Conservation (phyloP, 495 filamentous ascomycete species). For the Xanthoparmelia taractica region DNA sequence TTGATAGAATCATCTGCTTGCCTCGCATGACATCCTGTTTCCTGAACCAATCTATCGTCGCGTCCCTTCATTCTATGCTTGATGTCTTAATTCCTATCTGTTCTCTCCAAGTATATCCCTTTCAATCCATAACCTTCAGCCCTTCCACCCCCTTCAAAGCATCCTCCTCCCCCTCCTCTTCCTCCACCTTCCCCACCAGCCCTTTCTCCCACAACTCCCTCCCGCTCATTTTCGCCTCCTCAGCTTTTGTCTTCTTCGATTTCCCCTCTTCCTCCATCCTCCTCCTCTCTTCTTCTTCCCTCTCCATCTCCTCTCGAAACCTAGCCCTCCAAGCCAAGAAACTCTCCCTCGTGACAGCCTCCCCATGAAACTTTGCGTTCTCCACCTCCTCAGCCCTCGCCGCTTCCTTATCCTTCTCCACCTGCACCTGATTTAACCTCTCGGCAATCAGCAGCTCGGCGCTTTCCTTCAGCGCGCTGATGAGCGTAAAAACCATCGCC, state of each 20-base stretch:
- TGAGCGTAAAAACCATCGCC: slow-evolving; percentile 95
- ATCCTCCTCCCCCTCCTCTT: slow-evolving; percentile 19
- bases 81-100: not conserved
- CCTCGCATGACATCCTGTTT: not conserved
- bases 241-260: slow-evolving; percentile 64
- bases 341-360: slow-evolving; percentile 70
- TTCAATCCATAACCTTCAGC: slow-evolving; percentile 9
- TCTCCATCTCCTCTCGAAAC: slow-evolving; percentile 76
- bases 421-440: slow-evolving; percentile 55
- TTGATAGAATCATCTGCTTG: not conserved
- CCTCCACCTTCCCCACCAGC: slow-evolving; percentile 63
- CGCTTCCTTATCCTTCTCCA: slow-evolving; percentile 54
- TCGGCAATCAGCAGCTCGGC: slow-evolving; percentile 72
- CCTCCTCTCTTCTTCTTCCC: slow-evolving; percentile 53
- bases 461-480: slow-evolving; percentile 76
- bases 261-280: slow-evolving; percentile 66
- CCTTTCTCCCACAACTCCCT: slow-evolving; percentile 44
- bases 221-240: slow-evolving; percentile 56
- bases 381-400: slow-evolving; percentile 78
- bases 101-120: not conserved
- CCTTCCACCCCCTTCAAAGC: slow-evolving; percentile 9
- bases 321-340: slow-evolving; percentile 73
- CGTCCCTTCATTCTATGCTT: not conserved
- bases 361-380: slow-evolving; percentile 94
- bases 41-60: not conserved